These are phyloP conservation scores for Chlorella sp. DNA, from an alignment of 139 green algal genomes.

Conservation along the genomic window DNA sequence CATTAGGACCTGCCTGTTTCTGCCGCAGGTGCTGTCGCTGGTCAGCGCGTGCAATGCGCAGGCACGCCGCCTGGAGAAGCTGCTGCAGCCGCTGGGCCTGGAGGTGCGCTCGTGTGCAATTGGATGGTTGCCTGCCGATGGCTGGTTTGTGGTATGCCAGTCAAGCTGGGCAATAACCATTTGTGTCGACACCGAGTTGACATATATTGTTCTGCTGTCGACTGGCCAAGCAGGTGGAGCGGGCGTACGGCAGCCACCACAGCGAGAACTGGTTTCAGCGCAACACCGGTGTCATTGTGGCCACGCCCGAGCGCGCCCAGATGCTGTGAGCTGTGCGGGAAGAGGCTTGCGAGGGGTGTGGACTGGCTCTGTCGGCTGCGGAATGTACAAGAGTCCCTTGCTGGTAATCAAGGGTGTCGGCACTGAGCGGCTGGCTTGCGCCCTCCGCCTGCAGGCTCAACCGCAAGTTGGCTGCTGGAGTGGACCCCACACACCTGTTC, in stretches of 20 bases:
- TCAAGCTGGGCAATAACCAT: too few relatives aligned
- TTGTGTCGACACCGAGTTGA: too few relatives aligned
- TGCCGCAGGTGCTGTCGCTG: constrained; percentile 34
- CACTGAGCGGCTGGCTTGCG: neutral
- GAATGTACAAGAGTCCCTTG: too few relatives aligned
- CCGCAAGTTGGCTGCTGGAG: constrained; percentile 21
- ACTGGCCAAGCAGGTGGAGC: constrained; percentile 13
- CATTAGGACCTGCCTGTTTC: too few relatives aligned
- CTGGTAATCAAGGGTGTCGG: too few relatives aligned
- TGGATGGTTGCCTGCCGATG: too few relatives aligned
- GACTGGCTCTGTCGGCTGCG: too few relatives aligned
- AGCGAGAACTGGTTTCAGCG: neutral
- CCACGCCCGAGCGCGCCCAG: constrained; percentile 39
- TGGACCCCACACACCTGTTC: neutral
- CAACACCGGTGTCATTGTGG: constrained; percentile 33
- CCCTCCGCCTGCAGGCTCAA: constrained; percentile 29
- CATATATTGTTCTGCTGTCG: neutral
- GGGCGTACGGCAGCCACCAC: constrained; percentile 17
- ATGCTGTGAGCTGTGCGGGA: constrained; percentile 9
- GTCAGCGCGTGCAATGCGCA: constrained; percentile 32
- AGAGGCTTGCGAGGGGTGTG: too few relatives aligned
- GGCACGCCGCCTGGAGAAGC: neutral
- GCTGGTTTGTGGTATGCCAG: too few relatives aligned
- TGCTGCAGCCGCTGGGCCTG: neutral
- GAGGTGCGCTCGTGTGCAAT: neutral